Conservation (phyloP, 2,329 filamentous ascomycete species). For the Cercospora canescens region DNA sequence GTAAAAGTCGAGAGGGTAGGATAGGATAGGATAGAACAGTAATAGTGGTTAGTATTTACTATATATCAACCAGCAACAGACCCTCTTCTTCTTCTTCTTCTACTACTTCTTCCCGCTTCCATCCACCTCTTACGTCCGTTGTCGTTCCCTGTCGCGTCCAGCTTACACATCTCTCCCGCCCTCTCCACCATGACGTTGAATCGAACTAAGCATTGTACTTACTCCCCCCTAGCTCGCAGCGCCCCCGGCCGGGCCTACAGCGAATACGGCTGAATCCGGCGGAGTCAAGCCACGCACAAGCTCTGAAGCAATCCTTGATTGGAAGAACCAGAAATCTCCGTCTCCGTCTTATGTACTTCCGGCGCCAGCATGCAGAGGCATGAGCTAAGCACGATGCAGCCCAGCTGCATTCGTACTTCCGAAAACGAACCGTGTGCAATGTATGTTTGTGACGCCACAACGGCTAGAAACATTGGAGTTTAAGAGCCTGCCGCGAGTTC, state of each 20-base stretch:
- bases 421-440: no score
- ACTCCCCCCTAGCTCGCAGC: no score
- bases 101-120: not conserved
- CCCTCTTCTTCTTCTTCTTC: not conserved
- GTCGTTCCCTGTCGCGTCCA: no score
- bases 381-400: constrained; percentile 3
- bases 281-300: not conserved
- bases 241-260: not conserved
- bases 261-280: no score
- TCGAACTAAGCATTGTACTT: no score
- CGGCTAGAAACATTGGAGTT: no score
- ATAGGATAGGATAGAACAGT: no score
- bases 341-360: not conserved
- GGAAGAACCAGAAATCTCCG: not conserved
- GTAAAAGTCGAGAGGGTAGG: no score
- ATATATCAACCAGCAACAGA: not conserved
- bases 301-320: not conserved
- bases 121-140: no score
- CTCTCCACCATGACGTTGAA: no score
- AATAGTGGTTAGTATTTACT: not conserved
- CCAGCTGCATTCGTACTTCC: not conserved
- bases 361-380: not conserved
- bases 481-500: no score
- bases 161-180: no score
- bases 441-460: not conserved